These are phyloP conservation scores for Trichopus zeylanicus DNA, from an alignment of 116 monocot genomes.

Conservation along the genomic window DNA sequence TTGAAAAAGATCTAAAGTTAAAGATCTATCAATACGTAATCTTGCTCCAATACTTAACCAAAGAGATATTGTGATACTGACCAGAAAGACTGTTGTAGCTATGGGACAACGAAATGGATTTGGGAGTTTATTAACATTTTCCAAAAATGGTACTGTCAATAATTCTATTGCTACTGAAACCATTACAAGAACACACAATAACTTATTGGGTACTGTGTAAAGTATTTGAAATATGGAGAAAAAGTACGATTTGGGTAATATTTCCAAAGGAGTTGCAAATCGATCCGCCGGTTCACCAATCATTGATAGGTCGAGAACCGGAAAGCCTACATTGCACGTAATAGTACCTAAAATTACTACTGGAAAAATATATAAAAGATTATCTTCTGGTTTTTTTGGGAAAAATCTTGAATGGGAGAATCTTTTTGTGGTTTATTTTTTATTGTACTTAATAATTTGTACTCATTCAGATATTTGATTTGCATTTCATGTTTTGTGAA, in stretches of 20 bases:
- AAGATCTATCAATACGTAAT: constrained; percentile 7
- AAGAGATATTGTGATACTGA: neutral
- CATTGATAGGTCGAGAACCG: neutral
- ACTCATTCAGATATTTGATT: too few relatives aligned
- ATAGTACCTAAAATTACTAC: neutral
- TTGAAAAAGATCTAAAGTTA: constrained; percentile 4
- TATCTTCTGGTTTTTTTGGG: too few relatives aligned
- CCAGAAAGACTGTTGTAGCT: neutral
- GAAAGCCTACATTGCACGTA: neutral
- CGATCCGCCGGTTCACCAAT: constrained; percentile 6
- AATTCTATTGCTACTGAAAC: constrained; percentile 12
- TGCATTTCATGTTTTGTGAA: too few relatives aligned
- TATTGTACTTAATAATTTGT: too few relatives aligned
- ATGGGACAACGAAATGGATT: constrained; percentile 14
- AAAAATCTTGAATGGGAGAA: too few relatives aligned
- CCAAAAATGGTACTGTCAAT: constrained; percentile 12
- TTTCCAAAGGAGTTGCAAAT: constrained; percentile 11
- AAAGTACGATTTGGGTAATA: constrained; percentile 17
- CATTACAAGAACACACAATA: constrained; percentile 17
- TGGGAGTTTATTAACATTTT: constrained; percentile 21
- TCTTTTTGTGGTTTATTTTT: too few relatives aligned
- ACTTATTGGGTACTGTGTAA: constrained; percentile 13
- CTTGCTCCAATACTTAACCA: constrained; percentile 2
- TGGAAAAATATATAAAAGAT: neutral
- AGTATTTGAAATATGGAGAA: constrained; percentile 18